Percentiles rank a stretch among this genome's conserved stretches.
Evolutionary conservation across 345 rosid genomes (phyloP).

Genomic region (Chamaenerion angustifolium): DNA sequence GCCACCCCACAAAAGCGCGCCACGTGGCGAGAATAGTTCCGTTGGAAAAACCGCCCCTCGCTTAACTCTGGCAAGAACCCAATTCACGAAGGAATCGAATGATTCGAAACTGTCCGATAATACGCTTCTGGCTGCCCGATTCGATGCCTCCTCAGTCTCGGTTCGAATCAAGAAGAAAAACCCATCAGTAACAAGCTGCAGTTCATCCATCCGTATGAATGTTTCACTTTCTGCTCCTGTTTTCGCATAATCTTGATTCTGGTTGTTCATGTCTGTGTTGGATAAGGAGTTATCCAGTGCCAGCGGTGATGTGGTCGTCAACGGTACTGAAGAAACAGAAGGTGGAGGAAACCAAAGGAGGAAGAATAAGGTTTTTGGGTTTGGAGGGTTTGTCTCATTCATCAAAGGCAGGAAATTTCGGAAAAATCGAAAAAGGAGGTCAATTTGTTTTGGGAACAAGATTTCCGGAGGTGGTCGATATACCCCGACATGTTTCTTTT

Average conservation of each 20-base stretch:
- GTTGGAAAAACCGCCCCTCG: too few species aligned
- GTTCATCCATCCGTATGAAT: constrained; percentile 2
- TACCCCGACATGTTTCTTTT: constrained; percentile 14
- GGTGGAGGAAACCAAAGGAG: background rate
- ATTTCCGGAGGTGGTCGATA: background rate
- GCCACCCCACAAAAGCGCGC: too few species aligned
- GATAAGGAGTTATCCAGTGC: background rate
- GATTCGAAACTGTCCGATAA: too few species aligned
- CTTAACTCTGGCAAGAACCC: too few species aligned
- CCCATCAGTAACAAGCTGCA: too few species aligned
- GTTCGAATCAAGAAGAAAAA: too few species aligned
- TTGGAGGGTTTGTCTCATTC: background rate
- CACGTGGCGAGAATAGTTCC: too few species aligned
- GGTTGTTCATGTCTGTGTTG: constrained; percentile 12
- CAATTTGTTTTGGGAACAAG: constrained; percentile 12
- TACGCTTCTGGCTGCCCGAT: too few species aligned
- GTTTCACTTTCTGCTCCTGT: background rate
- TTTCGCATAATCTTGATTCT: background rate
- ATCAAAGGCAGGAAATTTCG: constrained; percentile 1
- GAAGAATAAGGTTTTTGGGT: background rate
- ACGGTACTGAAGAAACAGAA: background rate
- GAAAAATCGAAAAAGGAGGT: background rate
- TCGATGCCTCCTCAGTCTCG: too few species aligned
- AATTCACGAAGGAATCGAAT: too few species aligned
- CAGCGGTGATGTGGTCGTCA: background rate